These are phyloP conservation scores for Linum lewisii DNA, from an alignment of 345 rosid genomes.

Conservation along the genomic window DNA sequence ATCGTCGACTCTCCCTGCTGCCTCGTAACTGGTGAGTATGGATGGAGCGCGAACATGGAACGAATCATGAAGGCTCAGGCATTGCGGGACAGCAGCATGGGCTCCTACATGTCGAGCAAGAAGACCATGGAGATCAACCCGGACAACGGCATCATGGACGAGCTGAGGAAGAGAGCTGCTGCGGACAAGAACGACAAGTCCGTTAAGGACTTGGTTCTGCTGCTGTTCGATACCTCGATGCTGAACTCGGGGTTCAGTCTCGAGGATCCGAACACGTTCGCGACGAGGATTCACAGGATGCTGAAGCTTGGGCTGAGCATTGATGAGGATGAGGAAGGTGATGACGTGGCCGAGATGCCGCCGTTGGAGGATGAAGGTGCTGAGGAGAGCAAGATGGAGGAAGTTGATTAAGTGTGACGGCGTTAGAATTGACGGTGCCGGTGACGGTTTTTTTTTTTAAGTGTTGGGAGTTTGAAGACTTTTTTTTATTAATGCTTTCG, in stretches of 20 bases:
- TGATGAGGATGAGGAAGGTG: conserved; percentile 52
- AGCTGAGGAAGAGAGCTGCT: conserved; percentile 68
- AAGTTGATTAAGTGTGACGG: conserved; percentile 56
- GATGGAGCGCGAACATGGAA: conserved; percentile 92
- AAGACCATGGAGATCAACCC: conserved; percentile 88
- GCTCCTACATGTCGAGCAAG: conserved; percentile 88
- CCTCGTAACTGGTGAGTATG: conserved; percentile 78
- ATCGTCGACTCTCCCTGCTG: conserved; percentile 88
- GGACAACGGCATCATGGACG: conserved; percentile 86
- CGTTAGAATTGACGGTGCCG: too few species aligned
- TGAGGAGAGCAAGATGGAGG: conserved; percentile 95
- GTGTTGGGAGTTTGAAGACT: too few species aligned
- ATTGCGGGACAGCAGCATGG: conserved; percentile 80
- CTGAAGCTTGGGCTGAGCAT: conserved; percentile 77
- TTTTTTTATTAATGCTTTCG: too few species aligned
- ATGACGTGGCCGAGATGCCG: conserved; percentile 65
- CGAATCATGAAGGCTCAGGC: conserved; percentile 92
- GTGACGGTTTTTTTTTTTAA: too few species aligned
- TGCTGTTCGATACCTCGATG: conserved; percentile 73
- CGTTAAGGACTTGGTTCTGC: conserved; percentile 64
- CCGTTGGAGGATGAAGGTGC: conserved; percentile 65
- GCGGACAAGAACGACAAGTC: conserved; percentile 81
- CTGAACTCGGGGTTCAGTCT: conserved; percentile 82
- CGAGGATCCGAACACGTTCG: conserved; percentile 80
- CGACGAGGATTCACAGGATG: conserved; percentile 78